Conservation (phyloP, 768 basidiomycete genomes). For the Fomitopsis serialis region DNA sequence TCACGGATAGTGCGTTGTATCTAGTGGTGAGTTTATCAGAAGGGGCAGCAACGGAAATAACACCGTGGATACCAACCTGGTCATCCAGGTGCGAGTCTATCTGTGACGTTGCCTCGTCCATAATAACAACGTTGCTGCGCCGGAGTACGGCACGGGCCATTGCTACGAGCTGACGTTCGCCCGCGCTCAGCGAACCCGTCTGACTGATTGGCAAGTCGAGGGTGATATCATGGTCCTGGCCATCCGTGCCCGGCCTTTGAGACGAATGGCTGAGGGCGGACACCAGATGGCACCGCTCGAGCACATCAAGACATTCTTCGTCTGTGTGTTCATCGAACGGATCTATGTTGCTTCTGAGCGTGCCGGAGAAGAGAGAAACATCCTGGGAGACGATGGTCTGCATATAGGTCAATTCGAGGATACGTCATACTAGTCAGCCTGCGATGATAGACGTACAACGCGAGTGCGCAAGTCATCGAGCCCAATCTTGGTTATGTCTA, state of each 20-base stretch:
- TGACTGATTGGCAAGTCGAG: slow-evolving; percentile 61
- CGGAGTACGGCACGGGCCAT: slow-evolving; percentile 65
- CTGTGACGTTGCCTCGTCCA: slow-evolving; percentile 78
- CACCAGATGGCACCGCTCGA: slow-evolving; percentile 59
- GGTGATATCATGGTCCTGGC: slow-evolving; percentile 12
- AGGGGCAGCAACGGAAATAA: not conserved
- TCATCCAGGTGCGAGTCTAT: slow-evolving; percentile 70
- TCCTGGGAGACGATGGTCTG: slow-evolving; percentile 76
- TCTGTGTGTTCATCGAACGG: slow-evolving; percentile 55
- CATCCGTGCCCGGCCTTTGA: not conserved
- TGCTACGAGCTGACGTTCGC: slow-evolving; percentile 73
- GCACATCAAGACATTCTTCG: slow-evolving; percentile 58
- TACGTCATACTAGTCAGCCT: not conserved
- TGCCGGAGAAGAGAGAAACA: slow-evolving; percentile 69
- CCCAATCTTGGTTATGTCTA: slow-evolving; percentile 64
- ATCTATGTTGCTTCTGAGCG: slow-evolving; percentile 68
- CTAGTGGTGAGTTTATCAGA: slow-evolving; percentile 24
- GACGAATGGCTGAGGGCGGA: slow-evolving; percentile 20
- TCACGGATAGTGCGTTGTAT: slow-evolving; percentile 72
- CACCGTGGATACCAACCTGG: slow-evolving; percentile 34
- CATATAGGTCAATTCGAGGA: not conserved
- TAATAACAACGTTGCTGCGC: slow-evolving; percentile 59
- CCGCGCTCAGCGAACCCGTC: slow-evolving; percentile 64
- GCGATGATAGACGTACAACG: slow-evolving; percentile 31
- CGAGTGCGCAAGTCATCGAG: slow-evolving; percentile 63